Percentiles rank a stretch among this genome's conserved stretches.
These are phyloP conservation scores for Blastocystis sp. DNA, from an alignment of 352 stramenopile genomes.

Conservation along the genomic window DNA sequence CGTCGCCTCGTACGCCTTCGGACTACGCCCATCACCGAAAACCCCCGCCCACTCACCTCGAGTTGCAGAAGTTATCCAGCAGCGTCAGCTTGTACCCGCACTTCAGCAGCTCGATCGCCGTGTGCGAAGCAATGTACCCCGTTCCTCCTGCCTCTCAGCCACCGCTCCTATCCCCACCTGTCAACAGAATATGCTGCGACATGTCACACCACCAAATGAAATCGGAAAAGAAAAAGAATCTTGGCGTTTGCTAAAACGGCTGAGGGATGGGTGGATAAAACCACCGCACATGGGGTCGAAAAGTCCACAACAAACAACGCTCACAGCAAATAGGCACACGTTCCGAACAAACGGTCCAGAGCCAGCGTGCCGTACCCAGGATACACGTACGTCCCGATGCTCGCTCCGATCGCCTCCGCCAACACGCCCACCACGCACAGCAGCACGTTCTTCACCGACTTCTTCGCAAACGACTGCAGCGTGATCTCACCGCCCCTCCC, in stretches of 20 bases:
- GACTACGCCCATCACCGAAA: slow-evolving; percentile 72
- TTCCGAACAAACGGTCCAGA: neutral
- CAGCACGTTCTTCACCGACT: slow-evolving; percentile 6
- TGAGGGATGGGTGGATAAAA: slow-evolving; percentile 9
- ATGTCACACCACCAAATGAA: slow-evolving; percentile 9
- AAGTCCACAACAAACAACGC: slow-evolving; percentile 33
- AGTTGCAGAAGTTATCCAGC: slow-evolving; percentile 84
- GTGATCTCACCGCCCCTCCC: neutral
- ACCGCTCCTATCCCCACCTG: neutral
- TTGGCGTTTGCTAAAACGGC: neutral
- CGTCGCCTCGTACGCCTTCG: slow-evolving; percentile 74
- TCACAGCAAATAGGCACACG: neutral
- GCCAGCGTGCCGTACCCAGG: neutral
- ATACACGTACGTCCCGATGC: neutral
- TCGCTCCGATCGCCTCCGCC: slow-evolving; percentile 8
- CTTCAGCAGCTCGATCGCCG: slow-evolving; percentile 80
- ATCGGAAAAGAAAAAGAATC: slow-evolving; percentile 14
- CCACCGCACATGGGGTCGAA: neutral
- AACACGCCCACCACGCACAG: neutral
- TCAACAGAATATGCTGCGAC: slow-evolving; percentile 58
- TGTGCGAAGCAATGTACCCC: slow-evolving; percentile 86
- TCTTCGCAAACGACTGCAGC: neutral
- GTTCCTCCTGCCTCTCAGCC: slow-evolving; percentile 75
- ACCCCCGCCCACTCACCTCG: slow-evolving; percentile 31
- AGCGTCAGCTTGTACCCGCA: slow-evolving; percentile 81